Percentiles rank a stretch among this genome's conserved stretches.
phyloP scores from a whole-genome alignment of 495 filamentous ascomycete species.

The Bryoglossum gracile region DNA sequence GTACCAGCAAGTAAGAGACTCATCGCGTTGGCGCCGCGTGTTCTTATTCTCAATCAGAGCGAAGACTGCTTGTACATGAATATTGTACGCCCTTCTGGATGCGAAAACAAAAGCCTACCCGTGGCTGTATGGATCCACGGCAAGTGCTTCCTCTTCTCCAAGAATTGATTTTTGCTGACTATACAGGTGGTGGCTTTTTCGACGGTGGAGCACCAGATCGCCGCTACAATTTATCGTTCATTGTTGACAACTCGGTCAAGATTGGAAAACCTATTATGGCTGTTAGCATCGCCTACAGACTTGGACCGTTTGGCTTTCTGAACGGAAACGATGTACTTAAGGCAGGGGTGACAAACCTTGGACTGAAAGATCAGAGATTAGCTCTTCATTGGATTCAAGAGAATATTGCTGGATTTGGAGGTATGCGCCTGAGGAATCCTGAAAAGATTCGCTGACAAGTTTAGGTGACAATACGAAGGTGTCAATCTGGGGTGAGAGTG shows the following conservation, averaged over 20 bases:
- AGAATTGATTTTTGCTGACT: not conserved
- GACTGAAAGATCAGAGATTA: slow-evolving; percentile 58
- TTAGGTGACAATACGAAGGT: slow-evolving; percentile 56
- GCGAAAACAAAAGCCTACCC: slow-evolving; percentile 29
- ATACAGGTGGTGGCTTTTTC: slow-evolving; percentile 40
- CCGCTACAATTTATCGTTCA: slow-evolving; percentile 40
- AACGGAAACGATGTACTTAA: slow-evolving; percentile 36
- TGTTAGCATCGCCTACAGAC: slow-evolving; percentile 55
- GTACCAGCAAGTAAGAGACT: slow-evolving; percentile 1
- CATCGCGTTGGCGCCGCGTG: not conserved
- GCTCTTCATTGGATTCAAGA: slow-evolving; percentile 69
- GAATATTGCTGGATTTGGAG: slow-evolving; percentile 62
- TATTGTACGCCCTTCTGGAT: slow-evolving; percentile 31
- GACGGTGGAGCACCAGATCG: slow-evolving; percentile 38
- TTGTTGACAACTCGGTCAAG: slow-evolving; percentile 38
- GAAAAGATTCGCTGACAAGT: slow-evolving; percentile 44
- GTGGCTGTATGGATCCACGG: slow-evolving; percentile 53
- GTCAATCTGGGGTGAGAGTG: slow-evolving; percentile 66
- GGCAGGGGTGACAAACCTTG: slow-evolving; percentile 53
- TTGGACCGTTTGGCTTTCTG: slow-evolving; percentile 59
- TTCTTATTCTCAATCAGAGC: slow-evolving; percentile 1
- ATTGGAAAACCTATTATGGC: slow-evolving; percentile 46
- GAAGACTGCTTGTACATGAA: slow-evolving; percentile 55
- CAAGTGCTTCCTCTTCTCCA: not conserved
- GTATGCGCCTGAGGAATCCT: slow-evolving; percentile 45